A percentile compares a stretch with the other conserved stretches of the same genome.
phyloP scores from a whole-genome alignment of 352 stramenopile species.

The Pythium sp. region DNA sequence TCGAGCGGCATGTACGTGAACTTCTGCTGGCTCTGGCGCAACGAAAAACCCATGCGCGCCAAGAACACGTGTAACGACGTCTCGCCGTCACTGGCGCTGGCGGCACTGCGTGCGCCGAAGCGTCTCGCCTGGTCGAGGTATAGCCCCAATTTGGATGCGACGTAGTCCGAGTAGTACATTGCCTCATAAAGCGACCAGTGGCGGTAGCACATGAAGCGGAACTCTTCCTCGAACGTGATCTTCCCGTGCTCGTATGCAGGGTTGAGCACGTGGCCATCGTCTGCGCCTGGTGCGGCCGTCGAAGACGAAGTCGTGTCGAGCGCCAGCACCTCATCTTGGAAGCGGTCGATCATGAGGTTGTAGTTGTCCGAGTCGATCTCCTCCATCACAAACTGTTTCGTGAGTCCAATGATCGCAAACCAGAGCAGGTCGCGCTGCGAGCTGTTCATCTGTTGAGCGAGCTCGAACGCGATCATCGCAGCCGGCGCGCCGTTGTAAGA shows the following conservation, averaged over 20 bases:
- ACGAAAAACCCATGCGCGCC: conserved; percentile 96
- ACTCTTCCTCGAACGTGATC: conserved; percentile 91
- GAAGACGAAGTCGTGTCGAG: conserved; percentile 37
- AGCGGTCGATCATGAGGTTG: conserved; percentile 81
- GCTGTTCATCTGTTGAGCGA: conserved; percentile 84
- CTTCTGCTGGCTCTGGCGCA: conserved; percentile 95
- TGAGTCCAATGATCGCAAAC: conserved; percentile 97
- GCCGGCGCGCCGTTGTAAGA: conserved; percentile 83
- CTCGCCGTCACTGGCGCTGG: conserved; percentile 43
- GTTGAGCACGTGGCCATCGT: conserved; percentile 27
- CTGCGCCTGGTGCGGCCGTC: conserved; percentile 22
- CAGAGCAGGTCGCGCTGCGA: conserved; percentile 91
- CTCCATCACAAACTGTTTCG: conserved; percentile 93
- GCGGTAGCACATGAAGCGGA: conserved; percentile 96
- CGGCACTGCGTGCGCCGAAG: conserved; percentile 58
- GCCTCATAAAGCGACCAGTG: conserved; percentile 94
- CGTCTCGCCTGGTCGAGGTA: conserved; percentile 65
- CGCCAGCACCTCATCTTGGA: conserved; percentile 92
- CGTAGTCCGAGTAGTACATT: conserved; percentile 96
- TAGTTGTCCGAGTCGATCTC: conserved; percentile 93
- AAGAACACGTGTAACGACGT: conserved; percentile 91
- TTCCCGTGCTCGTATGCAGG: conserved; percentile 75
- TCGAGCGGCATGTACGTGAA: conserved; percentile 94
- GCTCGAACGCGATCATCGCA: conserved; percentile 74
- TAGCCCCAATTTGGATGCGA: conserved; percentile 87